Evolutionary conservation across 108 stramenopile genomes (phyloP), one percentile per base, ranked within the genome.

Genomic region (Skeletonema grethae): DNA sequence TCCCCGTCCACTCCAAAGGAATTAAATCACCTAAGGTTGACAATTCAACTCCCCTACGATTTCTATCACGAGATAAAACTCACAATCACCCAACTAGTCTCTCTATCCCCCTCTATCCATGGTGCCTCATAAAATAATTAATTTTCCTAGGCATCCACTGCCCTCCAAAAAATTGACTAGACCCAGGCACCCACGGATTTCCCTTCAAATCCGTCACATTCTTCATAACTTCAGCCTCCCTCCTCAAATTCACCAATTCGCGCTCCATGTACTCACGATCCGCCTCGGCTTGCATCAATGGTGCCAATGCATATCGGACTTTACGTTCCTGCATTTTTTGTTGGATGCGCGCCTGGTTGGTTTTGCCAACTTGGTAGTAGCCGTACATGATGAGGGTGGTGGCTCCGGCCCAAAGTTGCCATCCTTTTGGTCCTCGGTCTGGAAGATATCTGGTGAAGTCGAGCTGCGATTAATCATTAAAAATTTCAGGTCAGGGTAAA

Each of bases 201-300:
- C 77, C 88, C 62, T 82, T 70, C 88, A 90, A 93, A 67, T 91
- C 95, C 10, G 69, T 69, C 53, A 91, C 89, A 63, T 84, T 78
- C 61, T 86, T 87, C 95, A 96, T 96, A 41, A 92, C 80, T 36
- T 90, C 90, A 24, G 73, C 77, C 75, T 93, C 92, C 39, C 77
- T 79, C 60, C 69, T 75, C 63, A 88, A 73, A 25, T 80, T 70
- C 18, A 84, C 79, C 35, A 82, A 63, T 69, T 96, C 90, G 20
- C 88, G 57, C 70, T 88, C 73, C 63, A 93, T 68, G 65, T 91
- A 96, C 59, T 84, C 82, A 25, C 85, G 65, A 69, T 96, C 95
- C 2, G 86, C 80, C 61, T 96, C 95, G n/a, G 91, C 91, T 61
- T 96, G 95, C 32, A 96, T 75, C 31, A 88, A 43, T 13, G 90